Conservation (phyloP, 306 rosid species). For the Ormosia semicastrata region DNA sequence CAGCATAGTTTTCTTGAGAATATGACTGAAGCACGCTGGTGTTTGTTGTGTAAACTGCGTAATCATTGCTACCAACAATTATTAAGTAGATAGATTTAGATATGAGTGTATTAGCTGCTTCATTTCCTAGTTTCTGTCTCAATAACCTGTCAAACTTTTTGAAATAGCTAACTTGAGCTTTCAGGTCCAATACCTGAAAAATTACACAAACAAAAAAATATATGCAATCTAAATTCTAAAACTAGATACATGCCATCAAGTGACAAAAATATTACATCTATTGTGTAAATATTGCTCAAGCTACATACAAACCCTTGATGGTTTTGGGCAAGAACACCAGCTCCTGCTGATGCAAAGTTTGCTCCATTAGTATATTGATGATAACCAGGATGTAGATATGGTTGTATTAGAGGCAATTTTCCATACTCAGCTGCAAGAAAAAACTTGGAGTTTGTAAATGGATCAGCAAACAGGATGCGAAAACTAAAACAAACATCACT, state of each 20-base stretch:
- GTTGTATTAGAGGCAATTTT: no score
- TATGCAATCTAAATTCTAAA: no score
- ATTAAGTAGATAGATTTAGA: constrained; percentile 48
- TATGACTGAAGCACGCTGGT: constrained; percentile 37
- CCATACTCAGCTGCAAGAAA: no score
- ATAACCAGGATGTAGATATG: constrained; percentile 33
- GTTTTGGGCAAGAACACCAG: background rate
- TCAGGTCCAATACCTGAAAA: constrained; percentile 47
- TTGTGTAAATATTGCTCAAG: no score
- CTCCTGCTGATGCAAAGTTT: constrained; percentile 47
- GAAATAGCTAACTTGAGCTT: constrained; percentile 37
- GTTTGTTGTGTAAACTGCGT: constrained; percentile 41
- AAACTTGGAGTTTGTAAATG: no score
- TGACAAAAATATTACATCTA: no score
- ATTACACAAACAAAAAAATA: background rate
- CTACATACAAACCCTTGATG: no score
- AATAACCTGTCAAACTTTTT: constrained; percentile 32
- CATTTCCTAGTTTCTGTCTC: constrained; percentile 36
- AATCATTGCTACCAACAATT: constrained; percentile 55
- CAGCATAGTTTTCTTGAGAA: constrained; percentile 14
- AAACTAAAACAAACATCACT: background rate
- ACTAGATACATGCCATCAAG: no score
- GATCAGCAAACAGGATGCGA: no score
- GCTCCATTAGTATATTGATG: constrained; percentile 8
- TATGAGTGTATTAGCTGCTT: constrained; percentile 12